Conservation (phyloP, 2,329 filamentous ascomycete species). For the Mollisia scopiformis region DNA sequence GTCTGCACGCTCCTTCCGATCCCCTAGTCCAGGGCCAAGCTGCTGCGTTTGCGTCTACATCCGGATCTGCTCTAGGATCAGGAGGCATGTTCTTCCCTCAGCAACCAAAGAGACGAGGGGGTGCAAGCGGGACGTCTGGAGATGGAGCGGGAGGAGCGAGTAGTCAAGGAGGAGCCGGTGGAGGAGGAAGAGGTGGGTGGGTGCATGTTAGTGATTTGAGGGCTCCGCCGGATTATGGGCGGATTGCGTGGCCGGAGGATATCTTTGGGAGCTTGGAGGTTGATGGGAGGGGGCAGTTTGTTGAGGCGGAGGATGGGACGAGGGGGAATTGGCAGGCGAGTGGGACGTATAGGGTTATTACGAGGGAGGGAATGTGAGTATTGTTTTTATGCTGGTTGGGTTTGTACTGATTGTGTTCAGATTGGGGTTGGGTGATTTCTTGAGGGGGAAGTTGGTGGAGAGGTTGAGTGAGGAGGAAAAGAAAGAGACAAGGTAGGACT, state of each 20-base stretch:
- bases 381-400: neutral
- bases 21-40: constrained; percentile 59
- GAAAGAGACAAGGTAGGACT: constrained; percentile 20
- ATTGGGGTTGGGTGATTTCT: constrained; percentile 56
- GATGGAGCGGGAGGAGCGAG: constrained; percentile 59
- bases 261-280: constrained; percentile 72
- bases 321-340: constrained; percentile 58
- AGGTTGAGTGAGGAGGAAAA: constrained; percentile 55
- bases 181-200: constrained; percentile 62
- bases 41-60: constrained; percentile 60
- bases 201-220: constrained; percentile 67
- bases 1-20: constrained; percentile 58
- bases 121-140: constrained; percentile 45
- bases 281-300: constrained; percentile 56
- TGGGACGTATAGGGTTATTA: constrained; percentile 66
- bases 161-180: constrained; percentile 62
- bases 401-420: constrained; percentile 39
- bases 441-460: constrained; percentile 57
- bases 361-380: constrained; percentile 69
- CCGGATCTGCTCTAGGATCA: constrained; percentile 54
- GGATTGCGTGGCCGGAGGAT: constrained; percentile 72
- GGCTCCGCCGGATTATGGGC: constrained; percentile 67
- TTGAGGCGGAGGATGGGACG: constrained; percentile 39
- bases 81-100: constrained; percentile 53
- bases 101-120: constrained; percentile 32